phyloP scores from a whole-genome alignment of 1,284 basidiomycete species.

The Ganoderma boninense region DNA sequence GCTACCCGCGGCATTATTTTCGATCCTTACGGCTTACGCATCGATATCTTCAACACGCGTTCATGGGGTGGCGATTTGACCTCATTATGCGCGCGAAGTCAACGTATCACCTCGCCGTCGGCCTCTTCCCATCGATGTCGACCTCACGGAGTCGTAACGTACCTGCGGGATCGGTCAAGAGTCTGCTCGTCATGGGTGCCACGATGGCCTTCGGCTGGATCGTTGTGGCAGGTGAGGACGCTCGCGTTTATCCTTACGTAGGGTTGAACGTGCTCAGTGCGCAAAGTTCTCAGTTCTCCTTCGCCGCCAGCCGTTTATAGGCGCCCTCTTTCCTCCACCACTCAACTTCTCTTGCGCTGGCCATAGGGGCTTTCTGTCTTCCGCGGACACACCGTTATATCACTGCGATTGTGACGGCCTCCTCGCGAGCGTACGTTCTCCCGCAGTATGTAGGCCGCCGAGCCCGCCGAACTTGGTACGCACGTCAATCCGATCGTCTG shows the following conservation, averaged over 20 bases:
- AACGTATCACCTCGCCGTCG: constrained; percentile 73
- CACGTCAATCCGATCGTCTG: neutral
- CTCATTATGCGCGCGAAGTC: constrained; percentile 81
- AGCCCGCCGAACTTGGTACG: constrained; percentile 1
- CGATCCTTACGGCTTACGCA: constrained; percentile 81
- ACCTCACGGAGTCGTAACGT: constrained; percentile 64
- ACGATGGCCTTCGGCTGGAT: constrained; percentile 85
- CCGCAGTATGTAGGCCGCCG: constrained; percentile 62
- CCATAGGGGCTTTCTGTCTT: constrained; percentile 87
- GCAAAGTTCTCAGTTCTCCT: neutral
- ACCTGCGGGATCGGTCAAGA: constrained; percentile 67
- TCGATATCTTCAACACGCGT: constrained; percentile 82
- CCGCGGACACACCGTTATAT: constrained; percentile 91
- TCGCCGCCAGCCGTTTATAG: constrained; percentile 48
- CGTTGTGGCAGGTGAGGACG: constrained; percentile 63
- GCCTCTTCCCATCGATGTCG: constrained; percentile 80
- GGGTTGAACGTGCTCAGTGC: neutral
- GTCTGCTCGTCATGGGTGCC: constrained; percentile 68
- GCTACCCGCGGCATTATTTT: constrained; percentile 80
- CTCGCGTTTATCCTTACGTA: no score
- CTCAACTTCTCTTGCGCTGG: constrained; percentile 79
- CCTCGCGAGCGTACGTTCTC: constrained; percentile 83
- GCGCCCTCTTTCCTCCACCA: constrained; percentile 72
- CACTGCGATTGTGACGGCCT: constrained; percentile 83
- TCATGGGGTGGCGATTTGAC: constrained; percentile 69